phyloP scores from a whole-genome alignment of 148 eudicot genomes.

The Arctostaphylos glauca region DNA sequence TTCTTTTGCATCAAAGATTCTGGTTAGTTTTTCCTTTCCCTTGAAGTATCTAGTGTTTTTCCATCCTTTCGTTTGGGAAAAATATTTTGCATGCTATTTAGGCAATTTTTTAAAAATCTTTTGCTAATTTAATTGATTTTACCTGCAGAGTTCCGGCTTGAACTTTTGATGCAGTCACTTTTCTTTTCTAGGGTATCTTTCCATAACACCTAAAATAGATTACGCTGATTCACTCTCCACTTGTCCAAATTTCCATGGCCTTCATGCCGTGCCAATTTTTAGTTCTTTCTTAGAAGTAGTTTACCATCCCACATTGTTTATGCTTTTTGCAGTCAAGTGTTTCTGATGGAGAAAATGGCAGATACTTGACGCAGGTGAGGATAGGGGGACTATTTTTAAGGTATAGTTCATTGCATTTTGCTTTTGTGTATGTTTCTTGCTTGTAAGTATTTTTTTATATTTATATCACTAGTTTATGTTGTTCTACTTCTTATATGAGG shows the following conservation, averaged over 20 bases:
- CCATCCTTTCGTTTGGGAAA: not conserved
- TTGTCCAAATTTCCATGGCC: not conserved
- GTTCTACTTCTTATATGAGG: not conserved
- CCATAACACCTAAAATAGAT: not conserved
- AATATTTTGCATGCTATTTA: not conserved
- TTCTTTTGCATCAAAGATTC: slow-evolving; percentile 80
- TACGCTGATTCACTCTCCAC: not conserved
- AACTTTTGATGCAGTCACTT: slow-evolving; percentile 94
- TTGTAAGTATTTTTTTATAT: not conserved
- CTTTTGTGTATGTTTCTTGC: not conserved
- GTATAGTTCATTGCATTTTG: slow-evolving; percentile 22
- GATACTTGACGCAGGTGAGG: slow-evolving; percentile 61
- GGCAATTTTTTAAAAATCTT: slow-evolving; percentile 7
- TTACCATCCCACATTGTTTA: not conserved
- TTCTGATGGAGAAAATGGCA: slow-evolving; percentile 73
- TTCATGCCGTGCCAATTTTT: not conserved
- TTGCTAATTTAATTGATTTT: slow-evolving; percentile 19
- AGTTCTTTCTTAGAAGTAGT: not conserved
- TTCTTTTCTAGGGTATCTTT: slow-evolving; percentile 74
- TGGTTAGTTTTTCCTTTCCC: slow-evolving; percentile 45
- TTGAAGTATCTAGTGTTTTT: slow-evolving; percentile 3
- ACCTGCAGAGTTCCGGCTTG: slow-evolving; percentile 86
- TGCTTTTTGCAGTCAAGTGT: slow-evolving; percentile 65
- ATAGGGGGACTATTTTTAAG: slow-evolving; percentile 89
- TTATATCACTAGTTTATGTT: not conserved